Base-by-base conservation (phyloP, 805 yeast genomes). In the Yarrowia phangngaensis region DNA sequence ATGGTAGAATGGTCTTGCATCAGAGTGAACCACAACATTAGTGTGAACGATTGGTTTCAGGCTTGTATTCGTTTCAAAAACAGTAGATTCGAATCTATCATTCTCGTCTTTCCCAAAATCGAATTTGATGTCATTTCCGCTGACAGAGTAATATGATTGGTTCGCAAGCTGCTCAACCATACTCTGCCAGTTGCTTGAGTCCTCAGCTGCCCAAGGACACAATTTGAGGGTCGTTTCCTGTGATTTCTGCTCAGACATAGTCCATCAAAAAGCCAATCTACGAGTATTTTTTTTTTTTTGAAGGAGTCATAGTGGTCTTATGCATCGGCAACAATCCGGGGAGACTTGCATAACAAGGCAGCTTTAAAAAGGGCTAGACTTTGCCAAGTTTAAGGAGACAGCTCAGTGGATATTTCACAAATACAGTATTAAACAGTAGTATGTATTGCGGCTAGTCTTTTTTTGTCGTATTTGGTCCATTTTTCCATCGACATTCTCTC, bases 1-100 rank as follows among this genome's bases (percentile, higher is more conserved):
- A 31, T 36, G 43, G 31, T 36, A 36, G 31, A 36, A 36, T 5
- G 43, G 43, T 1, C n/a, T 36, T 8, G 43, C 24, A 2, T 26
- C 31, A 1, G 3, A 12, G 15, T 23, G 13, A 7, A 36, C 31
- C 16, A 26, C 23, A 30, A 24, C 24, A 19, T 36, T 36, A 16
- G 43, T 36, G 17, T 36, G 43, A 17, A 16, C 17, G 0, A 17
- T 24, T 4, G 43, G 43, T 0, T 30, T 31, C 19, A 36, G 31
- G 2, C 16, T 17, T 8, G 2, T 2, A 13, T 5, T 36, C 15
- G 43, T 36, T 4, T 16, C 5, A 15, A 36, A 26, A 4, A 36
- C 8, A 12, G 17, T 14, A 8, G 24, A 9, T 9, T 22, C 9
- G 12, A 32, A 12, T 8, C 20, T 24, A 14, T 8, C 26, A 13